A percentile compares a stretch with the other conserved stretches of the same genome.
Evolutionary conservation across 176 grass and related monocot genomes (phyloP).

Genomic region (Cenchrus purpureus): DNA sequence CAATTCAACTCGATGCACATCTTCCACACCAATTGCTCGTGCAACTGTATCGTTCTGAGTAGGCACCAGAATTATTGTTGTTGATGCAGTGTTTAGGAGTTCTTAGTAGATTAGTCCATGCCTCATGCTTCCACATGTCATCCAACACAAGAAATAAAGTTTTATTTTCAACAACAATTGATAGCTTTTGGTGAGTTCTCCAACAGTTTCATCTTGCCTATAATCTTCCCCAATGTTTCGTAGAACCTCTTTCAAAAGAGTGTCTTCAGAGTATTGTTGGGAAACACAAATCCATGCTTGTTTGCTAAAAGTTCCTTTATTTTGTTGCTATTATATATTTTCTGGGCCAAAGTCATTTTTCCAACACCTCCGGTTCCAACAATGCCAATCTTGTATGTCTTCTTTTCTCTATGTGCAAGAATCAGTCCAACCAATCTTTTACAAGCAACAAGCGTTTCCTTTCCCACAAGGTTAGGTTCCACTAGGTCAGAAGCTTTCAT

Average conservation of each 20-base stretch:
- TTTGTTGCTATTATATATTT: neutral
- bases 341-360: too few relatives aligned
- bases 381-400: too few relatives aligned
- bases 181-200: constrained; percentile 22
- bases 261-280: constrained; percentile 5
- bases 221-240: neutral
- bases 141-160: constrained; percentile 40
- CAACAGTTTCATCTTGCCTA: neutral
- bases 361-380: too few relatives aligned
- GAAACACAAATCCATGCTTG: constrained; percentile 45
- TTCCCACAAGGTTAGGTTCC: too few relatives aligned
- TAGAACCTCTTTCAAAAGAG: constrained; percentile 30
- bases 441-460: too few relatives aligned
- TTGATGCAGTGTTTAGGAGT: neutral
- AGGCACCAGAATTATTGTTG: constrained; percentile 1
- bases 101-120: constrained; percentile 40
- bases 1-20: constrained; percentile 8
- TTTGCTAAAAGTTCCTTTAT: constrained; percentile 16
- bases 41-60: constrained; percentile 30
- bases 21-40: neutral
- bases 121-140: constrained; percentile 37
- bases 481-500: too few relatives aligned
- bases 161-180: neutral
- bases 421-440: too few relatives aligned
- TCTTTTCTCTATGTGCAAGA: too few relatives aligned